Evolutionary conservation across 2,329 filamentous ascomycete species (phyloP), one percentile per base, ranked within the genome.

Genomic region (Bipolaris victoriae): DNA sequence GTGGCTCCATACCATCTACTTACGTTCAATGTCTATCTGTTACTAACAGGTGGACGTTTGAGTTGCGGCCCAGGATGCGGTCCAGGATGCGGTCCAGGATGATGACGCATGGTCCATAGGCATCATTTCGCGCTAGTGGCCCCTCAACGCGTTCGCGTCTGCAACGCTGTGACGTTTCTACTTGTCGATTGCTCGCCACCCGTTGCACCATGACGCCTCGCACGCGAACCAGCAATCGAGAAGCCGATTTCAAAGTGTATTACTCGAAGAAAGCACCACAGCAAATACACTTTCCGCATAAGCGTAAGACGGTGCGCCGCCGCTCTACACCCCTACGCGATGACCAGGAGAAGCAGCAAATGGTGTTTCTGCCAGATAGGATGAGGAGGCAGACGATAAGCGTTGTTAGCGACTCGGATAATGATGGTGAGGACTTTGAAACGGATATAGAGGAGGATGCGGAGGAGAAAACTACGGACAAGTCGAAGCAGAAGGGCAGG

Each of bases 211-310:
- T 75, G 72, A 68, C 71, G 18, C 62, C 69, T 10, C 63, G 58
- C 15, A 74, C 71, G 29, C 64, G 71, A 46, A 61, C 57, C 10
- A 64, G 63, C 46, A 75, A 74, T 31, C 60, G 61, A 44, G 61
- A 70, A 7, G 56, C 62, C 10, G 55, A 65, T 13, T 68, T 52
- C 48, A 74, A 70, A 44, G 65, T 66, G 33, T 75, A 73, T 54
- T 72, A 70, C 18, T 68, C 71, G 10, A 75, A 70, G 43, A 75
- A 68, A 41, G 51, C 67, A 2, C 68, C 71, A 7, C 63, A 71
- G 35, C 73, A 76, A 37, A 47, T 60, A 7, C 53, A 64, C 39
- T 75, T 76, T 26, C 71, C 73, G 3, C 65, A 68, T 33, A 62
- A 57, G 49, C 57, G 58, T 44, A 76, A 73, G 54, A 66, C 48